Percentiles rank a stretch among this genome's conserved stretches.
Evolutionary conservation across 331 rosid genomes (phyloP).

Genomic region (Telfairia occidentalis): DNA sequence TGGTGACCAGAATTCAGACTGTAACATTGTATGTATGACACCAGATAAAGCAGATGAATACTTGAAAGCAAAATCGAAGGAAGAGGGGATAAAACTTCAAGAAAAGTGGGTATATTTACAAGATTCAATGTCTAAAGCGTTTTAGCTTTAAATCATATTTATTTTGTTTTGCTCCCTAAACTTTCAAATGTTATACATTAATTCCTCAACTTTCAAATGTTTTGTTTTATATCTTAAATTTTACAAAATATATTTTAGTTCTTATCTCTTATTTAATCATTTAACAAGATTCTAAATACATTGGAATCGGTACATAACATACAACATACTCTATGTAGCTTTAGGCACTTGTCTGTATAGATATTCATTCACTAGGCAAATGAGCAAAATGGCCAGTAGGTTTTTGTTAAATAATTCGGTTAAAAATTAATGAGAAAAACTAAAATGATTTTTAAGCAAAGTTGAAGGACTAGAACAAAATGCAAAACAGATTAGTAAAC

Average conservation of each 20-base stretch:
- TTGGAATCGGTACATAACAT: neutral
- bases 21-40: slow-evolving; percentile 33
- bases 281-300: neutral
- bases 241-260: neutral
- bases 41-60: slow-evolving; percentile 39
- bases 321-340: neutral
- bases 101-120: slow-evolving; percentile 27
- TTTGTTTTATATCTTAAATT: neutral
- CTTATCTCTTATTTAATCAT: neutral
- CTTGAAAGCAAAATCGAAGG: slow-evolving; percentile 16
- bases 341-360: neutral
- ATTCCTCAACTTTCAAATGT: neutral
- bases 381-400: neutral
- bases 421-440: neutral
- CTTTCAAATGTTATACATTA: neutral
- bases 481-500: too few relatives aligned
- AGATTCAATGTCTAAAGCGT: neutral
- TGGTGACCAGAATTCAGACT: neutral
- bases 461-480: neutral
- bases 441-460: neutral
- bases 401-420: neutral
- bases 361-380: neutral
- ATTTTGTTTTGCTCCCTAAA: too few relatives aligned
- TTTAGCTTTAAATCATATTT: neutral
- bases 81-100: slow-evolving; percentile 24